These are phyloP conservation scores for Trapa incisa DNA, from an alignment of 345 rosid genomes.

Conservation along the genomic window DNA sequence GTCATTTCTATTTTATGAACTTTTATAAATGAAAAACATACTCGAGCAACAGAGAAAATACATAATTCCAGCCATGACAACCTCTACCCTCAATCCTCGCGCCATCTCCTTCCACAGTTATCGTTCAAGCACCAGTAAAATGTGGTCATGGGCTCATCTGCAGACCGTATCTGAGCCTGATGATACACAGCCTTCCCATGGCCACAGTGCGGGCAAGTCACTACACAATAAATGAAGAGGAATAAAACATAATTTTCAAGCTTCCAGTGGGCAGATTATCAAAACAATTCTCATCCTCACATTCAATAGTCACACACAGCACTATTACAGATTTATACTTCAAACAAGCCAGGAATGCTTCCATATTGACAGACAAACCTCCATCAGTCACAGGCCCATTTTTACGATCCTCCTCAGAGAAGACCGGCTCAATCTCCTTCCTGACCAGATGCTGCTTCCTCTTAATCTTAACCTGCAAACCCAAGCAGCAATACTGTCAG, in stretches of 20 bases:
- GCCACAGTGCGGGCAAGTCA: conserved; percentile 45
- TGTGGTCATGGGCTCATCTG: conserved; percentile 55
- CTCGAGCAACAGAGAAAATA: too few species aligned
- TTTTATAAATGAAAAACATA: too few species aligned
- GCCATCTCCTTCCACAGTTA: conserved; percentile 34
- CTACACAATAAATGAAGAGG: conserved; percentile 15
- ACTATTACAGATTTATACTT: too few species aligned
- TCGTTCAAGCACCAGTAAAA: conserved; percentile 51
- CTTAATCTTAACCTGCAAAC: conserved; percentile 40
- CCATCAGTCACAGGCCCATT: conserved; percentile 48
- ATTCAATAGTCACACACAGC: too few species aligned
- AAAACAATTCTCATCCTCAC: too few species aligned
- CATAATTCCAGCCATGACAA: background rate
- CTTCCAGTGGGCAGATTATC: background rate
- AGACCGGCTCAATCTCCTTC: conserved; percentile 44
- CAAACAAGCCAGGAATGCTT: background rate
- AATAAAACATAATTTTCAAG: background rate
- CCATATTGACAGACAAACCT: conserved; percentile 1
- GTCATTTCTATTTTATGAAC: too few species aligned
- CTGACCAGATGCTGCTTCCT: conserved; percentile 31
- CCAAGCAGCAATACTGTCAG: background rate
- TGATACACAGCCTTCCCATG: conserved; percentile 40
- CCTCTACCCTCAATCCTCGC: conserved; percentile 18
- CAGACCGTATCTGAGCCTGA: conserved; percentile 53
- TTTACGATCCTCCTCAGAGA: conserved; percentile 39